A percentile compares a stretch with the other conserved stretches of the same genome.
These are phyloP conservation scores for Barnettozyma vustinii DNA, from an alignment of 805 yeast species.

Conservation along the genomic window DNA sequence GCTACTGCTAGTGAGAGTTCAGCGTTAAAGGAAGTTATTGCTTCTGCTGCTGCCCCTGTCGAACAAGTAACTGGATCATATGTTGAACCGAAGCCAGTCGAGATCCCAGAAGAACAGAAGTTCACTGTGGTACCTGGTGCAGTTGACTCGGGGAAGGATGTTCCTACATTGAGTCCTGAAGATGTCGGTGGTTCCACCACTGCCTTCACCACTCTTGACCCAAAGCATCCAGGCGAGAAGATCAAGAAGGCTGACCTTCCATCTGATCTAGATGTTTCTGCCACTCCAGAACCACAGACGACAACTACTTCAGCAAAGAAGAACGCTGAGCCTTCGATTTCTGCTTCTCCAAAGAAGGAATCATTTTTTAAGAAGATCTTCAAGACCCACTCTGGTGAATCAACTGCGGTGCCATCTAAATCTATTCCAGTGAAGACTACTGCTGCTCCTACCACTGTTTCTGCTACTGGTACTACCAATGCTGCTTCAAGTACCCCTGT, in stretches of 20 bases:
- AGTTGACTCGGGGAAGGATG: not conserved
- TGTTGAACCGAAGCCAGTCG: conserved; percentile 15
- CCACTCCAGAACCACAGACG: conserved; percentile 3
- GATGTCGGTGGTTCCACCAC: not conserved
- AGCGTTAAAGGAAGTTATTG: not conserved
- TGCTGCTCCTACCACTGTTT: conserved; percentile 6
- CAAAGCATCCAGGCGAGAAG: conserved; percentile 16
- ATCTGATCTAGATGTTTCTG: not conserved
- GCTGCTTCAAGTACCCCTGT: not conserved
- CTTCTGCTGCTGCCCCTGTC: not conserved
- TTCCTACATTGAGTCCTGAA: conserved; percentile 1
- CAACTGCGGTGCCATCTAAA: not conserved
- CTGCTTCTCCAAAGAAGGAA: conserved; percentile 8
- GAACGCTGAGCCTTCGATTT: not conserved
- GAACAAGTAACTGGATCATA: conserved; percentile 5
- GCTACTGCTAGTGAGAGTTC: not conserved
- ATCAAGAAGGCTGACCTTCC: conserved; percentile 1
- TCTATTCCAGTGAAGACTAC: not conserved
- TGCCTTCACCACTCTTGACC: conserved; percentile 18
- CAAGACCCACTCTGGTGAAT: not conserved
- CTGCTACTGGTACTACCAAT: not conserved
- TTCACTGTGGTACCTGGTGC: conserved; percentile 12
- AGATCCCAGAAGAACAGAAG: conserved; percentile 19
- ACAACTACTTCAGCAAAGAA: not conserved
- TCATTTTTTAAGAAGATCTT: conserved; percentile 12